A percentile compares a stretch with the other conserved stretches of the same genome.
Conservation (phyloP, 352 stramenopile genomes). For the Phytophthora cajani region DNA sequence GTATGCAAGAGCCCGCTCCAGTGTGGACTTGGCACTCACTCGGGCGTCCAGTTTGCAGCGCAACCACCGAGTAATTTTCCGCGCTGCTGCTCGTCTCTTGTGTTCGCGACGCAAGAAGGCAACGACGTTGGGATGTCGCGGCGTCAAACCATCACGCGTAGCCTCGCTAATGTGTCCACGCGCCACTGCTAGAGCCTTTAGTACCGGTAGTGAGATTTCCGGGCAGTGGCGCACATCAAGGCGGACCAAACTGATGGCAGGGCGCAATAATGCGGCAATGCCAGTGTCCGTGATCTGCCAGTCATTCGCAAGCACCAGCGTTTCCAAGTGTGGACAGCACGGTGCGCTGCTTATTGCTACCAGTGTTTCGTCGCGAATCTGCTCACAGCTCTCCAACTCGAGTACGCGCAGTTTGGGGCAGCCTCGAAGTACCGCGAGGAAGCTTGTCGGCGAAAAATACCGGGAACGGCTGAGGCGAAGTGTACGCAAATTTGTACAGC, state of each 20-base stretch:
- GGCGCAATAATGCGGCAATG: slow-evolving; percentile 31
- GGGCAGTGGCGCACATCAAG: slow-evolving; percentile 72
- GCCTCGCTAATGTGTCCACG: slow-evolving; percentile 46
- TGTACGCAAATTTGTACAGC: slow-evolving; percentile 39
- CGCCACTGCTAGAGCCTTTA: slow-evolving; percentile 46
- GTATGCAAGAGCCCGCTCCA: slow-evolving; percentile 54
- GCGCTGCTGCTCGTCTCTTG: slow-evolving; percentile 37
- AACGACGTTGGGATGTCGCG: slow-evolving; percentile 57
- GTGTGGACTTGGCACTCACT: slow-evolving; percentile 42
- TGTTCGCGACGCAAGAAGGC: slow-evolving; percentile 49
- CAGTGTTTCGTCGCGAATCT: slow-evolving; percentile 59
- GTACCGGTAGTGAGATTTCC: slow-evolving; percentile 54
- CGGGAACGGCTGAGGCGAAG: slow-evolving; percentile 74
- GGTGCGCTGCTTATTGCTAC: slow-evolving; percentile 31
- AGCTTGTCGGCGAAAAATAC: slow-evolving; percentile 71
- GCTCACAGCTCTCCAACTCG: slow-evolving; percentile 80
- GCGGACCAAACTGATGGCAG: slow-evolving; percentile 40
- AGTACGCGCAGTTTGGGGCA: slow-evolving; percentile 52
- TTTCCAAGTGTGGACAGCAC: slow-evolving; percentile 51
- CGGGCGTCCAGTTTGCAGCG: slow-evolving; percentile 35
- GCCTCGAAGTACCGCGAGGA: slow-evolving; percentile 47
- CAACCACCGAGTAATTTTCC: slow-evolving; percentile 57
- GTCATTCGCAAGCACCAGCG: slow-evolving; percentile 70
- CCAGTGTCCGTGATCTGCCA: slow-evolving; percentile 73
- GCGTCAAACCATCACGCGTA: slow-evolving; percentile 49